These are phyloP conservation scores for Cladobotryum protrusum DNA, from an alignment of 2,329 filamentous ascomycete genomes.

Conservation along the genomic window DNA sequence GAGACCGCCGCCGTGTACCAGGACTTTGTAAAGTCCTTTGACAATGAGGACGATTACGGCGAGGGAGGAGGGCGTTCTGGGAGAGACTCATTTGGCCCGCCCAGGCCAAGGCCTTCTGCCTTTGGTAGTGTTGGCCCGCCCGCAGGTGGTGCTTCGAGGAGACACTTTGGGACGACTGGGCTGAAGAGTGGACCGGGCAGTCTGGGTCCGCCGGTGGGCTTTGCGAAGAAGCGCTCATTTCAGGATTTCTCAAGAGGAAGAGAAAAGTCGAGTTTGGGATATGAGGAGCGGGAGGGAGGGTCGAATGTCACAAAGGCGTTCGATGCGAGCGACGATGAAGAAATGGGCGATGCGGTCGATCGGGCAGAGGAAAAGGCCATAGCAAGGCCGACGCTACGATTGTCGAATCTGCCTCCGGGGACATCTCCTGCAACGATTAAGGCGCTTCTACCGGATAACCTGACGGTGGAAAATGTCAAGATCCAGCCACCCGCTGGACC, in stretches of 20 bases:
- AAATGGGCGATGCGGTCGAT: constrained; percentile 35
- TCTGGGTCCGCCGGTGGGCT: constrained; percentile 47
- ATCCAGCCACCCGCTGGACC: constrained; percentile 53
- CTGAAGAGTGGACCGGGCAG: constrained; percentile 58
- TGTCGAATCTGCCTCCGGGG: constrained; percentile 55
- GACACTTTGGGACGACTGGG: constrained; percentile 56
- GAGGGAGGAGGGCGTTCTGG: constrained; percentile 28
- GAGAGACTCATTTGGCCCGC: constrained; percentile 11
- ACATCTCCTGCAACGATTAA: constrained; percentile 56
- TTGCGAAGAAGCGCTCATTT: constrained; percentile 49
- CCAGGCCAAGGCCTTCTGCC: constrained; percentile 20
- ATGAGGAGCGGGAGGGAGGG: constrained; percentile 32
- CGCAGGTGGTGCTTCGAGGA: constrained; percentile 36
- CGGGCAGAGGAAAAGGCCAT: constrained; percentile 52
- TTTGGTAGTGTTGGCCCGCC: constrained; percentile 16
- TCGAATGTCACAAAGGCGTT: constrained; percentile 65
- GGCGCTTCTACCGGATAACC: constrained; percentile 49
- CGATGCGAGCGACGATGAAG: constrained; percentile 58
- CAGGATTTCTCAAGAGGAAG: constrained; percentile 35
- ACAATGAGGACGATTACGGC: constrained; percentile 54
- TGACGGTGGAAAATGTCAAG: constrained; percentile 68
- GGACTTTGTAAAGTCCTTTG: constrained; percentile 79
- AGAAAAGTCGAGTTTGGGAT: constrained; percentile 27
- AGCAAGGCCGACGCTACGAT: constrained; percentile 56
- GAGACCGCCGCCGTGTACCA: constrained; percentile 83